Conservation (phyloP, 148 eudicot genomes). For the Nyssa sinensis region DNA sequence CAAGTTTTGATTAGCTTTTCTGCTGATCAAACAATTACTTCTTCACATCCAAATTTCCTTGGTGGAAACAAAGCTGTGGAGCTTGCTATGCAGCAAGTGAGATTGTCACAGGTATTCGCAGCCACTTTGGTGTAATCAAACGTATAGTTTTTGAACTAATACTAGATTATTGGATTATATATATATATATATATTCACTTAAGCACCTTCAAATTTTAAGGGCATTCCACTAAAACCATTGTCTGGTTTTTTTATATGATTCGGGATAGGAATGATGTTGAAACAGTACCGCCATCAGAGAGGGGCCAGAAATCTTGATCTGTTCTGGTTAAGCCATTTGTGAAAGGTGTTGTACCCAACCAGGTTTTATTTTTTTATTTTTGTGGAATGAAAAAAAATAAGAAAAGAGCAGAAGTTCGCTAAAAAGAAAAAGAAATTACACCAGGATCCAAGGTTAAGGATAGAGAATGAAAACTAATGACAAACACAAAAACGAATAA, state of each 20-base stretch:
- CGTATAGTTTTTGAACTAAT: neutral
- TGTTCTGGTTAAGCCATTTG: conserved; percentile 1
- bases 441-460: neutral
- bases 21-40: neutral
- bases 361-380: neutral
- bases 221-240: neutral
- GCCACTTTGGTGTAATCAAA: neutral
- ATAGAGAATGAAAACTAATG: no score
- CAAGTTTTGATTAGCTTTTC: neutral
- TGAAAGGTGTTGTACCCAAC: conserved; percentile 9
- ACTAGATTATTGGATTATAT: neutral
- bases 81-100: conserved; percentile 24
- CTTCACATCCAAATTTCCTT: conserved; percentile 41
- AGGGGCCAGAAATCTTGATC: conserved; percentile 14
- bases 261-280: conserved; percentile 7
- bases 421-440: neutral
- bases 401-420: no score
- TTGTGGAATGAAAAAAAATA: neutral
- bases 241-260: neutral
- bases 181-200: no score
- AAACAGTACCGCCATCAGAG: conserved; percentile 1
- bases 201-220: neutral
- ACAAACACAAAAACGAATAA: no score
- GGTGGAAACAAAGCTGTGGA: conserved; percentile 44
- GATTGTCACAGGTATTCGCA: conserved; percentile 11